These are phyloP conservation scores for Daldinia eschscholtzii DNA, from an alignment of 2,329 filamentous ascomycete species.

Conservation along the genomic window DNA sequence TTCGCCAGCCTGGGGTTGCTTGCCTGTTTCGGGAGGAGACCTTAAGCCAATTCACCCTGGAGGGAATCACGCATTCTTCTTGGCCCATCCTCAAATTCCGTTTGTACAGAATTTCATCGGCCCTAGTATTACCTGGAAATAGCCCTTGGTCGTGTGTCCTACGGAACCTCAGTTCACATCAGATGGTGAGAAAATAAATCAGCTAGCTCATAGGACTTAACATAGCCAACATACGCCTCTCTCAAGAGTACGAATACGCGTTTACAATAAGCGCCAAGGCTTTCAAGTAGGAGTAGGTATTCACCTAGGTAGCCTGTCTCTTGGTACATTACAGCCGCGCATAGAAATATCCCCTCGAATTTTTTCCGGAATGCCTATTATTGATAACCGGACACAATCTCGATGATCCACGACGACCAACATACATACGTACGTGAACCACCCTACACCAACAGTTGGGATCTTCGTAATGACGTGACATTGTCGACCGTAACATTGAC, in stretches of 20 bases:
- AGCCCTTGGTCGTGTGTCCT: background rate
- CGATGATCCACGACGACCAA: background rate
- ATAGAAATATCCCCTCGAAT: constrained; percentile 6
- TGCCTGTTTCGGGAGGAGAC: constrained; percentile 28
- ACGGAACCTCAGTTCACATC: background rate
- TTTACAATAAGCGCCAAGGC: constrained; percentile 8
- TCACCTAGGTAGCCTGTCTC: background rate
- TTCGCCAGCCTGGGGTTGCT: constrained; percentile 8
- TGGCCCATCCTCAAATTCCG: constrained; percentile 19
- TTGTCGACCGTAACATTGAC: background rate
- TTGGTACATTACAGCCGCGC: constrained; percentile 4
- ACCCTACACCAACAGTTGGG: constrained; percentile 27
- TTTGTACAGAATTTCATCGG: constrained; percentile 31
- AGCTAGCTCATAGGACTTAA: background rate
- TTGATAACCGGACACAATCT: constrained; percentile 13
- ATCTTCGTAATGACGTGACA: constrained; percentile 24
- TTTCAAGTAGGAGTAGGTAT: too few relatives aligned
- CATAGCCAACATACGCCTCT: background rate
- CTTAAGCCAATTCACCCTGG: background rate
- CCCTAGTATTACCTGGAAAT: too few relatives aligned
- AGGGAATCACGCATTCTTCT: constrained; percentile 15
- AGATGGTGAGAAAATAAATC: background rate
- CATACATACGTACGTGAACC: constrained; percentile 9
- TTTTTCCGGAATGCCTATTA: background rate
- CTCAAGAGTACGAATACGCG: background rate